phyloP scores from a whole-genome alignment of 78 protist genomes.

The Dictyostelium capitatum region DNA sequence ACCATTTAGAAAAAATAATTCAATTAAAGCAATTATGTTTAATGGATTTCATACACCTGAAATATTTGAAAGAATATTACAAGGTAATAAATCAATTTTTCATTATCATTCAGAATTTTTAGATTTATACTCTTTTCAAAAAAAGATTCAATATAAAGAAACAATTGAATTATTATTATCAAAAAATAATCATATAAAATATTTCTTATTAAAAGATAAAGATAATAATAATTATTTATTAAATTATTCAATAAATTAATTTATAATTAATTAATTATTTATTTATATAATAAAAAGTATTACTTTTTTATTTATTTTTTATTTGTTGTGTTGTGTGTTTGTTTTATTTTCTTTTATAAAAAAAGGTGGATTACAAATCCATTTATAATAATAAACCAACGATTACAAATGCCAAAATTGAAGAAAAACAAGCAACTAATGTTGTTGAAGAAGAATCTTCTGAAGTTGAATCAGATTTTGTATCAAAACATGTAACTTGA shows the following conservation, averaged over 20 bases:
- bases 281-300: no score
- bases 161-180: neutral
- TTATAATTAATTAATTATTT: neutral
- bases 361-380: no score
- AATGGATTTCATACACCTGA: constrained; percentile 1
- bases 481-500: no score
- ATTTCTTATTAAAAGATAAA: constrained; percentile 5
- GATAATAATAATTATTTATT: constrained; percentile 6
- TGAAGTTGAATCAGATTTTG: no score
- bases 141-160: neutral
- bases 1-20: neutral
- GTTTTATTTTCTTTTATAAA: neutral
- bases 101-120: constrained; percentile 1
- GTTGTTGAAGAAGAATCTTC: no score
- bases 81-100: neutral
- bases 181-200: neutral
- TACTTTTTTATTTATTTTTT: neutral
- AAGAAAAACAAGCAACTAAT: no score
- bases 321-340: neutral
- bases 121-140: neutral
- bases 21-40: neutral
- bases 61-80: neutral
- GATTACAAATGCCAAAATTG: no score
- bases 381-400: no score
- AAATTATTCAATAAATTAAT: neutral